These are phyloP conservation scores for Eremothecium cymbalariae DNA, from an alignment of 1,139 yeast genomes.

Conservation along the genomic window DNA sequence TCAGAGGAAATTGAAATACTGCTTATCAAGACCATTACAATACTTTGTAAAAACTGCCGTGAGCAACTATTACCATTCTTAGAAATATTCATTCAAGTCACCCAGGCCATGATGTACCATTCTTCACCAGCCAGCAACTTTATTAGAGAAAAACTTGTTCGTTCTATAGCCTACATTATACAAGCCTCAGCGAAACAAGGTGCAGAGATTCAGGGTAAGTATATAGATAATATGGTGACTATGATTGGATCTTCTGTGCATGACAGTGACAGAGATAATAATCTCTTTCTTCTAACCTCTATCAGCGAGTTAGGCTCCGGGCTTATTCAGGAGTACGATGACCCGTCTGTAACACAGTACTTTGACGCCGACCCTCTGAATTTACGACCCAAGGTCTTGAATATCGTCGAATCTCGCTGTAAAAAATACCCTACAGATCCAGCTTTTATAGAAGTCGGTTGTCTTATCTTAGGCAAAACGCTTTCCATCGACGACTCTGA, in stretches of 20 bases:
- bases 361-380: constrained; percentile 36
- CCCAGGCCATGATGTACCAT: constrained; percentile 44
- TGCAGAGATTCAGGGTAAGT: constrained; percentile 37
- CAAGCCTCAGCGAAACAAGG: constrained; percentile 40
- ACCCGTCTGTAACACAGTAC: constrained; percentile 23
- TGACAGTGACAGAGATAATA: constrained; percentile 31
- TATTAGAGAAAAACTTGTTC: constrained; percentile 52
- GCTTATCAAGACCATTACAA: constrained; percentile 52
- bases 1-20: constrained; percentile 31
- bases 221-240: constrained; percentile 25
- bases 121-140: constrained; percentile 40
- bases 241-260: constrained; percentile 19
- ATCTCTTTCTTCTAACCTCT: constrained; percentile 51
- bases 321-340: constrained; percentile 41
- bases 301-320: constrained; percentile 64
- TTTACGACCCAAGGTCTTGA: constrained; percentile 33
- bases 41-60: constrained; percentile 55
- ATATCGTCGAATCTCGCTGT: constrained; percentile 22
- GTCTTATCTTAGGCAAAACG: constrained; percentile 28
- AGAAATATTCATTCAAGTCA: constrained; percentile 45
- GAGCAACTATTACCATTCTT: constrained; percentile 39
- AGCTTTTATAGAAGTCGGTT: constrained; percentile 26
- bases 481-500: constrained; percentile 24
- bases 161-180: constrained; percentile 54
- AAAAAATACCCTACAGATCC: constrained; percentile 20